Percentiles rank a stretch among this genome's conserved stretches.
phyloP scores from a whole-genome alignment of 805 yeast genomes.

The Pichia nanzhaoensis region DNA sequence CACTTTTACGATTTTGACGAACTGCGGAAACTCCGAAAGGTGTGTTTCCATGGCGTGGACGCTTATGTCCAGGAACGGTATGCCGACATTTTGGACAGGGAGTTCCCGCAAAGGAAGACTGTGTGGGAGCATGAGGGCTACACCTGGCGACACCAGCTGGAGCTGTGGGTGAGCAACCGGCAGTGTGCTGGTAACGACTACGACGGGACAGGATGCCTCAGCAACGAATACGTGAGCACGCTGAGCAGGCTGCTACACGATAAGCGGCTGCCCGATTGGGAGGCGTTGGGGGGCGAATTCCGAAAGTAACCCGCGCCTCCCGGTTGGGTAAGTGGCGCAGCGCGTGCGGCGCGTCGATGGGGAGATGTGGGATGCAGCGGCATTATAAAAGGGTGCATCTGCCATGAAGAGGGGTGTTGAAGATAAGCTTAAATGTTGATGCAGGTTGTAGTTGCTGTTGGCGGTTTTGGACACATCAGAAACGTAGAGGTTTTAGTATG shows the following conservation, averaged over 20 bases:
- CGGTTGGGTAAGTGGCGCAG: neutral
- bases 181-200: slow-evolving; percentile 13
- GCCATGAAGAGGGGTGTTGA: too few species aligned
- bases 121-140: slow-evolving; percentile 14
- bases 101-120: slow-evolving; percentile 29
- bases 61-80: slow-evolving; percentile 39
- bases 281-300: neutral
- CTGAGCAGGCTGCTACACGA: neutral
- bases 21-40: slow-evolving; percentile 43
- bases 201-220: slow-evolving; percentile 24
- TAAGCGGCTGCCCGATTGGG: slow-evolving; percentile 4
- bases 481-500: neutral
- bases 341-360: too few species aligned
- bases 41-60: slow-evolving; percentile 50
- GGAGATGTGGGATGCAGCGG: too few species aligned
- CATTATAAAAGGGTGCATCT: too few species aligned
- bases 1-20: slow-evolving; percentile 47
- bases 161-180: slow-evolving; percentile 22
- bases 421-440: too few species aligned
- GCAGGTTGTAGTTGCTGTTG: too few species aligned
- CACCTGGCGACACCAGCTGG: slow-evolving; percentile 20
- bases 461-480: too few species aligned
- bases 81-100: slow-evolving; percentile 31
- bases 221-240: neutral
- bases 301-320: neutral